Conservation (phyloP, 768 basidiomycete species). For the Phaeolepiota aurea region DNA sequence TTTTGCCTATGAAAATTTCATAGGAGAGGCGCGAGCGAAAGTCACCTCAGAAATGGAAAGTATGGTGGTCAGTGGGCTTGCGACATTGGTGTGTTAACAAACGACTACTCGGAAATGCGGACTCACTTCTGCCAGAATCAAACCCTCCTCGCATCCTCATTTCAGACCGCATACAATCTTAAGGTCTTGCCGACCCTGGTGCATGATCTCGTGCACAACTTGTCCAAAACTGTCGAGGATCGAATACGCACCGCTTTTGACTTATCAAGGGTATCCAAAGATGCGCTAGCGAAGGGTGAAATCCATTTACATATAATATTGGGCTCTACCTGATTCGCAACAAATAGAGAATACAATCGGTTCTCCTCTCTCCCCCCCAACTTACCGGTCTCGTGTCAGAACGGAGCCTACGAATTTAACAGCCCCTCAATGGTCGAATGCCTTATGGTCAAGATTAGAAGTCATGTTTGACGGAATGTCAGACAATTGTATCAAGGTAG, state of each 20-base stretch:
- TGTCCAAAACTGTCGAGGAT: slow-evolving; percentile 77
- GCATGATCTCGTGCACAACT: slow-evolving; percentile 64
- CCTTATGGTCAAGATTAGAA: slow-evolving; percentile 78
- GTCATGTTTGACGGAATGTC: slow-evolving; percentile 83
- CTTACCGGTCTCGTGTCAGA: slow-evolving; percentile 79
- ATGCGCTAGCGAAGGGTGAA: slow-evolving; percentile 77
- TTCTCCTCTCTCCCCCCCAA: slow-evolving; percentile 27
- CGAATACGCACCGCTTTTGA: slow-evolving; percentile 84
- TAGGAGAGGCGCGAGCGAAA: slow-evolving; percentile 61
- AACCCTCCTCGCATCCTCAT: slow-evolving; percentile 81
- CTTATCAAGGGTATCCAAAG: slow-evolving; percentile 77
- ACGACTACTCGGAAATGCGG: background rate
- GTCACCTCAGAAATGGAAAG: slow-evolving; percentile 85
- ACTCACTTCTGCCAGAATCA: slow-evolving; percentile 57
- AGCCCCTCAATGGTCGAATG: slow-evolving; percentile 77
- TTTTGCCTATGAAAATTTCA: slow-evolving; percentile 56
- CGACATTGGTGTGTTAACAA: slow-evolving; percentile 50
- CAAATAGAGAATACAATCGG: slow-evolving; percentile 11
- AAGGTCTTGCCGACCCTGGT: slow-evolving; percentile 79
- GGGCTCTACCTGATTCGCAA: slow-evolving; percentile 3
- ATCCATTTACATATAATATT: slow-evolving; percentile 6
- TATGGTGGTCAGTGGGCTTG: slow-evolving; percentile 78
- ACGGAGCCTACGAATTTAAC: slow-evolving; percentile 88
- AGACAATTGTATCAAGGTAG: slow-evolving; percentile 81
- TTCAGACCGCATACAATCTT: slow-evolving; percentile 95